Percentiles rank a stretch among this genome's conserved stretches.
These are phyloP conservation scores for Colletotrichum kahawae DNA, from an alignment of 2,329 filamentous ascomycete species.

Conservation along the genomic window DNA sequence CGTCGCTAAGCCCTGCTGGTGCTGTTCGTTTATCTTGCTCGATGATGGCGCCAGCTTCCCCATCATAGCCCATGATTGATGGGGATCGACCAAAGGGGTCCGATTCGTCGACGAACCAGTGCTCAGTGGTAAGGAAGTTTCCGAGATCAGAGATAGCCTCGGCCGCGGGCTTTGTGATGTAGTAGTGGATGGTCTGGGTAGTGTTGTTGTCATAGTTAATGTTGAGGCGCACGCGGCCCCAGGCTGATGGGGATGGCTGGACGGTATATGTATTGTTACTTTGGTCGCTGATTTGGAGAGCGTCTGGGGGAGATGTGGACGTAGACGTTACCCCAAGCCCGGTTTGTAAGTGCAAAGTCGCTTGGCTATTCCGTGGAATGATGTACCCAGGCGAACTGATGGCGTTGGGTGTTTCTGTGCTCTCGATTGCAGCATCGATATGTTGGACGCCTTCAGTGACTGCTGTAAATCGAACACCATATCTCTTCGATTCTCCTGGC, in stretches of 20 bases:
- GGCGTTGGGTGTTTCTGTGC: conserved; percentile 50
- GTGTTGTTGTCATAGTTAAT: conserved; percentile 52
- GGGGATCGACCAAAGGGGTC: conserved; percentile 60
- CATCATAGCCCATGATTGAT: conserved; percentile 63
- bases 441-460: conserved; percentile 45
- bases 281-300: conserved; percentile 35
- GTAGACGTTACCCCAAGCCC: conserved; percentile 43
- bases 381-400: conserved; percentile 60
- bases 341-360: conserved; percentile 49
- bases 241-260: conserved; percentile 45
- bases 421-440: conserved; percentile 50
- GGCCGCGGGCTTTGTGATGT: conserved; percentile 51
- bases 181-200: conserved; percentile 61
- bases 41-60: conserved; percentile 41
- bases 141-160: conserved; percentile 51
- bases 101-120: conserved; percentile 53
- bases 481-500: conserved; percentile 47
- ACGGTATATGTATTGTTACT: conserved; percentile 38
- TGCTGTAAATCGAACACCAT: conserved; percentile 57
- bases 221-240: conserved; percentile 53
- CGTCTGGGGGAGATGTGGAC: conserved; percentile 38
- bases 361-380: conserved; percentile 50
- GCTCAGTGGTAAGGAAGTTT: conserved; percentile 55
- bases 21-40: conserved; percentile 55
- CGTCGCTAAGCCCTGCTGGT: conserved; percentile 64